phyloP scores from a whole-genome alignment of 768 basidiomycete genomes.

The Scleroderma bovista region DNA sequence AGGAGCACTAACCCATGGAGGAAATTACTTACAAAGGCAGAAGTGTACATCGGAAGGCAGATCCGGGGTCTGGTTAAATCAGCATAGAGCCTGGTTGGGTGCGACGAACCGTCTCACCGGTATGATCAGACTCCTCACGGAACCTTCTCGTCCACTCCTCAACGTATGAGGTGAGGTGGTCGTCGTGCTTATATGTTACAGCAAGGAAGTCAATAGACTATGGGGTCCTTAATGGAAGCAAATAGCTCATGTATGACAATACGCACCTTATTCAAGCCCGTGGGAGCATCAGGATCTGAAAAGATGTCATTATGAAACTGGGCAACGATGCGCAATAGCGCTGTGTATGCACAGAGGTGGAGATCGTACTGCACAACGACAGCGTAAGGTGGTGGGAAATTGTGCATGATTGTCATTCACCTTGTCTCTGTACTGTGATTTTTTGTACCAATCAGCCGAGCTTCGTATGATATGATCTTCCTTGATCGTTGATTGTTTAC shows the following conservation, averaged over 20 bases:
- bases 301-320: conserved; percentile 75
- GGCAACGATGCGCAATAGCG: conserved; percentile 62
- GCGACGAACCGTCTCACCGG: conserved; percentile 34
- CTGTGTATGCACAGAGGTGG: conserved; percentile 70
- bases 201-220: conserved; percentile 64
- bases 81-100: neutral
- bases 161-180: conserved; percentile 47
- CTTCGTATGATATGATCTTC: conserved; percentile 77
- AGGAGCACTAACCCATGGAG: neutral
- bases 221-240: neutral
- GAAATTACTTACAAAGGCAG: conserved; percentile 62
- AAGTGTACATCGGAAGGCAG: conserved; percentile 56
- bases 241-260: neutral
- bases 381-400: neutral
- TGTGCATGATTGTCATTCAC: conserved; percentile 28
- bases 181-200: conserved; percentile 59
- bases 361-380: conserved; percentile 53
- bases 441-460: conserved; percentile 71
- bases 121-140: conserved; percentile 50
- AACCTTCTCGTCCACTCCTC: conserved; percentile 67
- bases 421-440: conserved; percentile 53
- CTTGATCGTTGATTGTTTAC: conserved; percentile 83
- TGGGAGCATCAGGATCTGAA: conserved; percentile 60
- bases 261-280: conserved; percentile 62
- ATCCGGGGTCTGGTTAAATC: conserved; percentile 44